phyloP scores from a whole-genome alignment of 768 basidiomycete genomes.

The Termitomyces sp. region DNA sequence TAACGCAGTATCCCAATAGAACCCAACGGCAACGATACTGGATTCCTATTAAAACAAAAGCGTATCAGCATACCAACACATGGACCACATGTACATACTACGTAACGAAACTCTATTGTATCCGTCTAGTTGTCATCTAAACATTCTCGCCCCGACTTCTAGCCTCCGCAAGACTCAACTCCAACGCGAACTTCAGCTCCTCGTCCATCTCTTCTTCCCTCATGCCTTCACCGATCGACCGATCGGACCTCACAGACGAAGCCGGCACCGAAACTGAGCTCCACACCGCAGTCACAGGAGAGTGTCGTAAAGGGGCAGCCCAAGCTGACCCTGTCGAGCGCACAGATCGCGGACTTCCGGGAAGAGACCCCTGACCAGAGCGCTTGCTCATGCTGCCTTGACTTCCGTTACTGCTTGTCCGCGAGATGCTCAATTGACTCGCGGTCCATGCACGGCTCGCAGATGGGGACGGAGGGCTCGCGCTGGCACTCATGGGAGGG shows the following conservation, averaged over 20 bases:
- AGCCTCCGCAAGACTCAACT: constrained; percentile 72
- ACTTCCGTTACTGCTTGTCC: constrained; percentile 5
- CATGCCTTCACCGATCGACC: constrained; percentile 5
- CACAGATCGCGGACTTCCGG: constrained; percentile 12
- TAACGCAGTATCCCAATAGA: too few relatives aligned
- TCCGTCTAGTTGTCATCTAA: neutral
- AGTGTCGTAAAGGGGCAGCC: constrained; percentile 29
- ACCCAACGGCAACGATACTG: neutral
- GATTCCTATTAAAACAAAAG: neutral
- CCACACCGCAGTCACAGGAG: constrained; percentile 3
- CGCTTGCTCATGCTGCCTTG: neutral
- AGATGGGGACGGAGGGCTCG: constrained; percentile 18
- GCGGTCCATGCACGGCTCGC: neutral
- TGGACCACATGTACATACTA: too few relatives aligned
- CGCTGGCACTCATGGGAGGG: constrained; percentile 22
- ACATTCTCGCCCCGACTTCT: constrained; percentile 30
- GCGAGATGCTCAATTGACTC: constrained; percentile 17
- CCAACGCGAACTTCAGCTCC: constrained; percentile 61
- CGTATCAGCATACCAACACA: neutral
- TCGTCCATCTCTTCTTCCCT: constrained; percentile 48
- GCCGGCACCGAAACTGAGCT: neutral
- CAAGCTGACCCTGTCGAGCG: constrained; percentile 17
- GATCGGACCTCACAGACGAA: constrained; percentile 10
- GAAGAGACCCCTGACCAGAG: neutral
- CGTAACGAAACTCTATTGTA: neutral